Percentiles rank a stretch among this genome's conserved stretches.
Conservation (phyloP, 1,139 yeast species). For the Geotrichum cucujoidarum region DNA sequence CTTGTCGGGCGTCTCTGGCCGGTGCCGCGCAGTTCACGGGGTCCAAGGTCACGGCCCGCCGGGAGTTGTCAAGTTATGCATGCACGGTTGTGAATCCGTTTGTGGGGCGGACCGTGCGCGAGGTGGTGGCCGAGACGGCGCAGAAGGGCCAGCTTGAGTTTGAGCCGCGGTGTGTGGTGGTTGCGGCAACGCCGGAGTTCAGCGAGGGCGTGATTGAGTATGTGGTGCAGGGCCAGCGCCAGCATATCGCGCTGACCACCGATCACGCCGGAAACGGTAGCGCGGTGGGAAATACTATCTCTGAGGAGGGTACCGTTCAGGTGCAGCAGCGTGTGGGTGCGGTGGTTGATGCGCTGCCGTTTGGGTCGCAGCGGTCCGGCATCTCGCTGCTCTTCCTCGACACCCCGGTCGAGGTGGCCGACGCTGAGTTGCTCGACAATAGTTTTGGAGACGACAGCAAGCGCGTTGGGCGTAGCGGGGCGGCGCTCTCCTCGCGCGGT, state of each 20-base stretch:
- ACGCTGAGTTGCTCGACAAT: slow-evolving; percentile 21
- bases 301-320: not conserved
- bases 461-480: slow-evolving; percentile 8
- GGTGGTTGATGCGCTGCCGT: slow-evolving; percentile 34
- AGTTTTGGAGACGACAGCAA: slow-evolving; percentile 10
- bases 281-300: not conserved
- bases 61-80: no score
- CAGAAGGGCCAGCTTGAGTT: no score
- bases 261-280: slow-evolving; percentile 6
- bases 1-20: no score
- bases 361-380: slow-evolving; percentile 34
- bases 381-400: slow-evolving; percentile 29
- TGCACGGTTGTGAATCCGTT: no score
- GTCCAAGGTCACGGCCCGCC: no score
- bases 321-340: slow-evolving; percentile 28
- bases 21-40: no score
- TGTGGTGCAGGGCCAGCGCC: slow-evolving; percentile 3
- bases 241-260: not conserved
- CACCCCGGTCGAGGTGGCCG: slow-evolving; percentile 22
- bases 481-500: slow-evolving; percentile 19
- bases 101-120: no score
- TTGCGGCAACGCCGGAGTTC: slow-evolving; percentile 33
- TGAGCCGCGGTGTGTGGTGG: slow-evolving; percentile 19
- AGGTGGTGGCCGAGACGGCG: no score
- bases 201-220: slow-evolving; percentile 23